A percentile compares a stretch with the other conserved stretches of the same genome.
Evolutionary conservation across 2,329 filamentous ascomycete species (phyloP).

Genomic region (Dothistroma septosporum): DNA sequence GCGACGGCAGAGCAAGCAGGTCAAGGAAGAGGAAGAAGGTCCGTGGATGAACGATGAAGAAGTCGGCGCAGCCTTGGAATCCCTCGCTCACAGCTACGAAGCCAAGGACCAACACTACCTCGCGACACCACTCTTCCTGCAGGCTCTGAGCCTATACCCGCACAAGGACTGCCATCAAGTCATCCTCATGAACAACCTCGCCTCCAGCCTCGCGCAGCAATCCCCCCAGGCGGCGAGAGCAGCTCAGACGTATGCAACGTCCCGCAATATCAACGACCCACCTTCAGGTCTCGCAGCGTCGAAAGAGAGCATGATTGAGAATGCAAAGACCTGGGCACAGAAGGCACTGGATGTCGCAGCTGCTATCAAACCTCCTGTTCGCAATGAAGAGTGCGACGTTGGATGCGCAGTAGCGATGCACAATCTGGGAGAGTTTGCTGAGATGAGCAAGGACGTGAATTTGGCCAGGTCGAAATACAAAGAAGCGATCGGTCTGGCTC

Average conservation of each 20-base stretch:
- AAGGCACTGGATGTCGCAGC: slow-evolving; percentile 68
- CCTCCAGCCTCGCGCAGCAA: slow-evolving; percentile 68
- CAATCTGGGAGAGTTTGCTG: slow-evolving; percentile 79
- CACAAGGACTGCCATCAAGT: slow-evolving; percentile 69
- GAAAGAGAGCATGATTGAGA: slow-evolving; percentile 59
- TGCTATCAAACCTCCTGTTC: slow-evolving; percentile 60
- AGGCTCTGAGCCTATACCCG: slow-evolving; percentile 68
- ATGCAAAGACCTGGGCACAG: slow-evolving; percentile 71
- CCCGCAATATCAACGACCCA: slow-evolving; percentile 34
- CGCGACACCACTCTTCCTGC: slow-evolving; percentile 79
- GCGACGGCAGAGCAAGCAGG: slow-evolving; percentile 50
- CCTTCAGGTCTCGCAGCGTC: slow-evolving; percentile 46
- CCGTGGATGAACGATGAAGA: slow-evolving; percentile 67
- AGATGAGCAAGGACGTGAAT: slow-evolving; percentile 62
- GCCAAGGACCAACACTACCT: slow-evolving; percentile 71
- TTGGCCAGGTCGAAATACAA: slow-evolving; percentile 66
- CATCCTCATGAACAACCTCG: slow-evolving; percentile 81
- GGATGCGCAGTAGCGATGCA: slow-evolving; percentile 80
- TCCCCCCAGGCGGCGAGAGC: slow-evolving; percentile 35
- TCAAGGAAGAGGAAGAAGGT: slow-evolving; percentile 63
- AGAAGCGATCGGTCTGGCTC: slow-evolving; percentile 60
- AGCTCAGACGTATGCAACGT: slow-evolving; percentile 30
- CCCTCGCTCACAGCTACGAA: slow-evolving; percentile 73
- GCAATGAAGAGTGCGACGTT: slow-evolving; percentile 75
- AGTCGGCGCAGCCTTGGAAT: slow-evolving; percentile 72